Base-by-base conservation (phyloP, 2,329 filamentous ascomycete genomes). In the Pestalotiopsis sp. region DNA sequence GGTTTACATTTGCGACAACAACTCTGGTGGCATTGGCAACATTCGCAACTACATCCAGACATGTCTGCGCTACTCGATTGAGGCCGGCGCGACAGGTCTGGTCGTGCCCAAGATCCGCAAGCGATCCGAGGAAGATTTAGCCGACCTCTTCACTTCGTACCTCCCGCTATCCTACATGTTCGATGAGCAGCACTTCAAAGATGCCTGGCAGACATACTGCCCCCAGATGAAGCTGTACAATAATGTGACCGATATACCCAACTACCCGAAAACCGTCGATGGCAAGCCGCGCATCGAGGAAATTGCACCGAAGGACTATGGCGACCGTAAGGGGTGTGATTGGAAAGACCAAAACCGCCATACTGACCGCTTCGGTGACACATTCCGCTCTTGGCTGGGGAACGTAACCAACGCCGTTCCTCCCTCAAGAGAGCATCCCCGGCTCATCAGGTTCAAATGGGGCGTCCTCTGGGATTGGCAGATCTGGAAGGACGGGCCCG, bases 41-140 rank as follows among this genome's bases (percentile, higher is more conserved):
- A 85, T 86, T 45, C 78, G 84, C 66, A 85, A 84, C 72, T 86
- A 84, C 73, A 84, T 86, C 59, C 78, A 86, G 66, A 86, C 83
- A 9, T 86, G 84, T 67, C 69, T 86, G 25, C 82, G 84, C 23
- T 86, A 86, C 70, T 83, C 80, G 20, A 80, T 86, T 69, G 83
- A 84, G 31, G 82, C 82, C 6, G 84, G 84, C 31, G 84, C 84
- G 3, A 81, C 82, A 0, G 83, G 82, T 1, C 71, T 86, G 1
- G 79, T 84, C 5, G 76, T 86, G 68, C 84, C 84, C 1, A 79
- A 73, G 66, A 85, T 86, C 65, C 80, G 82, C 64, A 80, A 80
- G n/a, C 79, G 84, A 23, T 82, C 80, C 27, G 78, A 81, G 14
- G 73, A 76, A 12, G 78, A 84, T 62, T 76, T 86, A 1, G 76